Conservation (phyloP, 106 monocot genomes). For the Gastrodia elata region DNA sequence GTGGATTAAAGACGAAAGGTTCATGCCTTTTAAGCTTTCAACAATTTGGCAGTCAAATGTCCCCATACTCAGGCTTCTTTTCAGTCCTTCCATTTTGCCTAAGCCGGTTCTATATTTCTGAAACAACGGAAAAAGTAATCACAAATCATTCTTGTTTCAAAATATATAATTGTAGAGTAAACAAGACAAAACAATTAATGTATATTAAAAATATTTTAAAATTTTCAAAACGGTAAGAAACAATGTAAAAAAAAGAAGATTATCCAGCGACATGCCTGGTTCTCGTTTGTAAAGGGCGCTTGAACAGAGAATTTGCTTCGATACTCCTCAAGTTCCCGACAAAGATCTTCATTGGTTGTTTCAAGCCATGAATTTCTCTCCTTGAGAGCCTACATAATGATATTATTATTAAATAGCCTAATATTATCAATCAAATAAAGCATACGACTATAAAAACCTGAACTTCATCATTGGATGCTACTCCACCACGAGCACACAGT, state of each 20-base stretch:
- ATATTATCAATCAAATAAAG: neutral
- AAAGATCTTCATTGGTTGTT: slow-evolving; percentile 73
- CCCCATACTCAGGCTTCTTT: slow-evolving; percentile 57
- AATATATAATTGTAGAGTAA: neutral
- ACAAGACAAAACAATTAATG: neutral
- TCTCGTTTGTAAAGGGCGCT: slow-evolving; percentile 43
- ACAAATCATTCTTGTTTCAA: neutral
- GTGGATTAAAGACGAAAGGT: slow-evolving; percentile 4
- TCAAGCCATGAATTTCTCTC: slow-evolving; percentile 91
- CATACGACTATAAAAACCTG: slow-evolving; percentile 30
- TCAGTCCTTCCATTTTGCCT: slow-evolving; percentile 52
- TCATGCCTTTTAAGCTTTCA: slow-evolving; percentile 46
- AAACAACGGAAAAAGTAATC: slow-evolving; percentile 8
- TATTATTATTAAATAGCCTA: neutral
- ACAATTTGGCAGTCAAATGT: slow-evolving; percentile 53
- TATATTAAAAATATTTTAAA: neutral
- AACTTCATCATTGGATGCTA: slow-evolving; percentile 50
- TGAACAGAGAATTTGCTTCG: slow-evolving; percentile 25
- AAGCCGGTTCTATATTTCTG: slow-evolving; percentile 50
- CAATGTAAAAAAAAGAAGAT: neutral
- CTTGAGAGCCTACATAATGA: slow-evolving; percentile 54
- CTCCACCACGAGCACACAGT: slow-evolving; percentile 63
- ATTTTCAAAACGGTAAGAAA: neutral
- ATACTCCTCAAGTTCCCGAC: slow-evolving; percentile 55
- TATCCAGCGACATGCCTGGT: slow-evolving; percentile 28